These are phyloP conservation scores for Trichocladium uniseriatum DNA, from an alignment of 495 filamentous ascomycete genomes.

Conservation along the genomic window DNA sequence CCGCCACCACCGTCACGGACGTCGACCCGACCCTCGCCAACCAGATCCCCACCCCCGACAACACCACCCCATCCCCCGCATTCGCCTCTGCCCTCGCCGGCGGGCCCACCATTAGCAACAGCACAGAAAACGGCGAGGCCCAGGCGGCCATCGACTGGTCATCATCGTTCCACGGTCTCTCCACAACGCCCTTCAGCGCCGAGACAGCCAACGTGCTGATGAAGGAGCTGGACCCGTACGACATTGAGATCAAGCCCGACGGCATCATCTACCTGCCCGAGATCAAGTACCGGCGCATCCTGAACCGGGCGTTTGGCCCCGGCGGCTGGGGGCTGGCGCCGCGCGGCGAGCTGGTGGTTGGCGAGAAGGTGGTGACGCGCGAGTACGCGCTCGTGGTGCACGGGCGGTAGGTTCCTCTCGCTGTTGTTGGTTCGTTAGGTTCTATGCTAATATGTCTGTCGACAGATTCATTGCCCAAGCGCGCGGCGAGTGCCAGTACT, in stretches of 20 bases:
- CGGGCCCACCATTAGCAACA: slow-evolving; percentile 1
- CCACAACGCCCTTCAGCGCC: slow-evolving; percentile 60
- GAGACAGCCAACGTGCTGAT: slow-evolving; percentile 67
- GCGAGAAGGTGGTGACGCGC: slow-evolving; percentile 76
- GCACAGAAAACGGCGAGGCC: slow-evolving; percentile 31
- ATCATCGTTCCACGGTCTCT: slow-evolving; percentile 83
- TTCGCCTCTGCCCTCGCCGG: slow-evolving; percentile 16
- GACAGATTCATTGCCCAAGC: slow-evolving; percentile 79
- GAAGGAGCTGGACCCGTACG: slow-evolving; percentile 54
- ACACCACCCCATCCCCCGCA: background rate
- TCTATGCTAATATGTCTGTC: background rate
- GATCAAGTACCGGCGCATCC: slow-evolving; percentile 93
- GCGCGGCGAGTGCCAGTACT: slow-evolving; percentile 92
- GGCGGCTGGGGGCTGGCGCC: slow-evolving; percentile 94
- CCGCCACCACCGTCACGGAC: slow-evolving; percentile 26
- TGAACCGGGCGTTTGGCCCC: slow-evolving; percentile 87
- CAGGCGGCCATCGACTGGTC: slow-evolving; percentile 73
- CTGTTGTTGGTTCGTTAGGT: background rate
- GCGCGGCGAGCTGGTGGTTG: slow-evolving; percentile 82
- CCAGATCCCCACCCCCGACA: slow-evolving; percentile 14
- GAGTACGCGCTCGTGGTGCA: slow-evolving; percentile 90
- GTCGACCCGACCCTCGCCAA: slow-evolving; percentile 19
- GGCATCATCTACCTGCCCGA: slow-evolving; percentile 94
- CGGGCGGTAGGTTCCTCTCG: slow-evolving; percentile 58
- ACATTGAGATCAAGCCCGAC: slow-evolving; percentile 94